Conservation (phyloP, 164 flowering plant genomes). For the Stephania japonica region DNA sequence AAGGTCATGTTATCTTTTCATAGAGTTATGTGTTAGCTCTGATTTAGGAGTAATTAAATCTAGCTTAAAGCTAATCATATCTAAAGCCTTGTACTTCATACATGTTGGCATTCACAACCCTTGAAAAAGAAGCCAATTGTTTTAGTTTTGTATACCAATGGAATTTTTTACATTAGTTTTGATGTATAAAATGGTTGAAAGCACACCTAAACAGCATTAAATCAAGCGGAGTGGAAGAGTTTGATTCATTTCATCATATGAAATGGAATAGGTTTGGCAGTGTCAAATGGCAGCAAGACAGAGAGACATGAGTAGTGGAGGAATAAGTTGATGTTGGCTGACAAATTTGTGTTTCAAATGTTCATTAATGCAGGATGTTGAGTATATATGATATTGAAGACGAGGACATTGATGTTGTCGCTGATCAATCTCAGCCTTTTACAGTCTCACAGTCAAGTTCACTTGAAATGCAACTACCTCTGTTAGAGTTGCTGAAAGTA, state of each 20-base stretch:
- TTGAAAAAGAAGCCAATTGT: no score
- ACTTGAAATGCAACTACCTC: slow-evolving; percentile 75
- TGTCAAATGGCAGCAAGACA: background rate
- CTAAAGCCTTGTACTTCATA: background rate
- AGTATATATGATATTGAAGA: slow-evolving; percentile 74
- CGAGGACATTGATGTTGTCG: slow-evolving; percentile 63
- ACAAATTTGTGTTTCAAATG: slow-evolving; percentile 2
- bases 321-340: background rate
- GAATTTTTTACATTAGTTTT: background rate
- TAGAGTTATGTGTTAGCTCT: no score
- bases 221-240: background rate
- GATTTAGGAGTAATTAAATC: background rate
- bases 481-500: slow-evolving; percentile 84
- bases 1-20: background rate
- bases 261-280: background rate
- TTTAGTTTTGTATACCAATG: background rate
- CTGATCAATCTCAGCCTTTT: slow-evolving; percentile 44
- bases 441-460: slow-evolving; percentile 37
- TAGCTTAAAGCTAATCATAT: background rate
- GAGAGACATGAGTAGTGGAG: background rate
- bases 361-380: slow-evolving; percentile 55
- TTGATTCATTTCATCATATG: no score
- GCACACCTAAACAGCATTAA: no score
- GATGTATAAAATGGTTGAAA: background rate
- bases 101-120: background rate